phyloP scores from a whole-genome alignment of 495 filamentous ascomycete species.

The Delitschia confertaspora region DNA sequence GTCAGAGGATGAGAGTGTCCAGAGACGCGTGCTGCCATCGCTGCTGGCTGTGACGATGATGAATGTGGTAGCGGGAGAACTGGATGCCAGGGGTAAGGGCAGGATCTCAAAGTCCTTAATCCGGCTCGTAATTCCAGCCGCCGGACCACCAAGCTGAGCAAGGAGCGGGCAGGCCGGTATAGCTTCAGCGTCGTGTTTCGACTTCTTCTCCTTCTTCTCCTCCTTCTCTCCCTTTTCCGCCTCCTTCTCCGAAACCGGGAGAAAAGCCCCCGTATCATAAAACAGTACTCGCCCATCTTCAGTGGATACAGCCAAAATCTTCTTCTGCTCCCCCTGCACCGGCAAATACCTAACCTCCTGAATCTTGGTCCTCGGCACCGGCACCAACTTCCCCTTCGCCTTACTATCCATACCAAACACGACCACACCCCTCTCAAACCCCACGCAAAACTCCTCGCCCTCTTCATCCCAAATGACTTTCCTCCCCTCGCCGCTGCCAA shows the following conservation, averaged over 20 bases:
- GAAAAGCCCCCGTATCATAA: conserved; percentile 52
- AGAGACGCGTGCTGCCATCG: conserved; percentile 72
- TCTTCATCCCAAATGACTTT: conserved; percentile 71
- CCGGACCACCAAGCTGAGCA: conserved; percentile 70
- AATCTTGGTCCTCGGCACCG: conserved; percentile 64
- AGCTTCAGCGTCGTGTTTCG: conserved; percentile 30
- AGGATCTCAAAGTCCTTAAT: conserved; percentile 84
- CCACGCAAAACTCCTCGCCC: conserved; percentile 76
- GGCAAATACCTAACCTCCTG: conserved; percentile 68
- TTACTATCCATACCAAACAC: conserved; percentile 83
- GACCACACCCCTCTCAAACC: conserved; percentile 75
- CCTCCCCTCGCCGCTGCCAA: conserved; percentile 72
- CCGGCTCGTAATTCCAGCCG: conserved; percentile 54
- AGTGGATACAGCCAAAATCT: conserved; percentile 70
- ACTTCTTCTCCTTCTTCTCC: too few species aligned
- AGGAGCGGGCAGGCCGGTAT: conserved; percentile 49
- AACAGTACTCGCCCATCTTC: conserved; percentile 87
- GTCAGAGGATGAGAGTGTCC: conserved; percentile 45
- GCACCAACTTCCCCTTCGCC: conserved; percentile 61
- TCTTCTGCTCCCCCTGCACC: conserved; percentile 37
- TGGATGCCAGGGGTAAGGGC: background rate
- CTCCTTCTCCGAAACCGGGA: conserved; percentile 20
- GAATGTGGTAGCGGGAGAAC: conserved; percentile 26
- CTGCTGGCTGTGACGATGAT: conserved; percentile 70
- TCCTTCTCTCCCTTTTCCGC: too few species aligned